Evolutionary conservation across 495 filamentous ascomycete species (phyloP), one percentile per base, ranked within the genome.

Genomic region (Copromyces sp.): DNA sequence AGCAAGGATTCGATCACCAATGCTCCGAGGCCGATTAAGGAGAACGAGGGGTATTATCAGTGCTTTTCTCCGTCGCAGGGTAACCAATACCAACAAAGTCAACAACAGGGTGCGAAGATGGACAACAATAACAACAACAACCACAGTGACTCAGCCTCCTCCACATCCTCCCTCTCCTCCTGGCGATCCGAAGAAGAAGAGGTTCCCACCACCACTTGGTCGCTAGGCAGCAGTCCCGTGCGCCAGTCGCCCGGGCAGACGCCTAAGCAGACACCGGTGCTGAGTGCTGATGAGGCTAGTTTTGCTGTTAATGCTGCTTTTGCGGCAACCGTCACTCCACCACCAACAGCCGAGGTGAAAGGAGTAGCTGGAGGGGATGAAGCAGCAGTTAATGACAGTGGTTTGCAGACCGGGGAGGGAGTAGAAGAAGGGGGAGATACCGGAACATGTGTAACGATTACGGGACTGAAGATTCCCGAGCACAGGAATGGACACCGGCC

Each of bases 1-100:
- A 80, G 78, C 69, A 73, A 84, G 14, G 83, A 85, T 69, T 81
- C 81, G 0, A 70, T 86, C 32, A 87, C 86, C 45, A 87, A 87
- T 68, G 76, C 68, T 9, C 87, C 86, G 1, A 82, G 76, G 69
- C 85, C 86, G 0, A 73, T 88, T 32, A 83, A 79, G 41, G 78
- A 72, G n/a, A 72, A 76, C 0, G 85, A 87, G 45, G 87, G 86
- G 1, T 89, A 85, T 76, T 88, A 89, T 71, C 84, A 88, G 74
- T 84, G 81, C 73, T 78, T 87, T 7, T 81, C 83, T 17, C 78
- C 81, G 9, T 73, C 80, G 4, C 75, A 78, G 69, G 68, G 71
- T 29, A 65, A 29, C 39, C 68, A 40, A n/a, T 74, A 42, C 76
- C 69, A 44, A 73, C 83, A 44, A 75, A 73, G 32, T 2, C 53